Percentiles rank a stretch among this genome's conserved stretches.
Evolutionary conservation across 371 early-diverging fungal genomes (phyloP).

Genomic region (Rhizopus arrhizus): DNA sequence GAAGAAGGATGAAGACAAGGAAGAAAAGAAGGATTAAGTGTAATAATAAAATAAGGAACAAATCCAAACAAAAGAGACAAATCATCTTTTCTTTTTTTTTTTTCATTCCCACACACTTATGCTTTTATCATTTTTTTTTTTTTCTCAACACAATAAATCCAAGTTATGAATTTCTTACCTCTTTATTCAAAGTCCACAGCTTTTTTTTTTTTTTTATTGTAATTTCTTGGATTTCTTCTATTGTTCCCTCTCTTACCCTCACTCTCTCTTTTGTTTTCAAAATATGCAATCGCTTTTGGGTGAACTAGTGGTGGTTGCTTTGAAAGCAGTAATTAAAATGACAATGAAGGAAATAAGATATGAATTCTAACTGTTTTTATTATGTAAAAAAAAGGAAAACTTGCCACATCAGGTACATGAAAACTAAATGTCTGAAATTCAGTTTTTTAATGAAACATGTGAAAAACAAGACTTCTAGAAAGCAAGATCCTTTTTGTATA

Average conservation of each 20-base stretch:
- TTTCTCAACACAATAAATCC: too few relatives aligned
- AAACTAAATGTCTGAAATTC: too few relatives aligned
- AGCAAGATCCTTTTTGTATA: slow-evolving; percentile 30
- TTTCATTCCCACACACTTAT: background rate
- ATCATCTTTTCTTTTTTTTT: background rate
- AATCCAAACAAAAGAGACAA: too few relatives aligned
- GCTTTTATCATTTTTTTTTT: too few relatives aligned
- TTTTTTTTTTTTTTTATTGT: too few relatives aligned
- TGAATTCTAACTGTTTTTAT: background rate
- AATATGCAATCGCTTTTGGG: slow-evolving; percentile 10
- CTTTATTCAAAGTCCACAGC: background rate
- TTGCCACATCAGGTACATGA: slow-evolving; percentile 26
- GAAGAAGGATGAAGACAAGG: slow-evolving; percentile 34
- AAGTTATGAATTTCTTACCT: background rate
- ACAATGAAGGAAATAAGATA: background rate
- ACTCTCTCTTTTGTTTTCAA: background rate
- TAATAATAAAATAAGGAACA: background rate
- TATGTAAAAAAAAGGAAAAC: slow-evolving; percentile 20
- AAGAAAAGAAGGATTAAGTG: slow-evolving; percentile 15
- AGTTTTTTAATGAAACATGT: too few relatives aligned
- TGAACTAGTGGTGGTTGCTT: slow-evolving; percentile 31
- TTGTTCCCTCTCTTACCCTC: too few relatives aligned
- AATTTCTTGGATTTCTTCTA: too few relatives aligned
- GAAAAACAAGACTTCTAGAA: slow-evolving; percentile 13
- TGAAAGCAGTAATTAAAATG: slow-evolving; percentile 29